These are phyloP conservation scores for Hirschfeldia incana DNA, from an alignment of 345 rosid genomes.

Conservation along the genomic window DNA sequence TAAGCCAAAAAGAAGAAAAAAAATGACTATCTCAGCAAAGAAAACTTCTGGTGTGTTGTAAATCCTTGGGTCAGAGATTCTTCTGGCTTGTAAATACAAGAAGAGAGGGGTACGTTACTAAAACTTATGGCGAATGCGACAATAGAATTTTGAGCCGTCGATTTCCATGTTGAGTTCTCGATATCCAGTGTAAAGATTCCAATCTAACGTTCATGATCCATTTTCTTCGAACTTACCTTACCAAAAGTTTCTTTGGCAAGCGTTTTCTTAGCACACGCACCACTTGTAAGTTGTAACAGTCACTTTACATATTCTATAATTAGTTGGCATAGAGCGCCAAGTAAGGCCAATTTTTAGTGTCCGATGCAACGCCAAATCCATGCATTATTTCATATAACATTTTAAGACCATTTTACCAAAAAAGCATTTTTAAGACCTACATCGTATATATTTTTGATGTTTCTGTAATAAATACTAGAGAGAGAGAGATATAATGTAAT, in stretches of 20 bases:
- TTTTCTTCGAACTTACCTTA: constrained; percentile 9
- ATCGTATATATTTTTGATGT: background rate
- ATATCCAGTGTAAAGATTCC: background rate
- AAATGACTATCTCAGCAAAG: background rate
- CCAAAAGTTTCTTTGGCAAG: background rate
- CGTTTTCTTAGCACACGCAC: background rate
- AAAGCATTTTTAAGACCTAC: background rate
- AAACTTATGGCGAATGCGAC: constrained; percentile 16
- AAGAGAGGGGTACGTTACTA: background rate
- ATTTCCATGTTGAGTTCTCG: constrained; percentile 1
- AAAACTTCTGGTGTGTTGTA: background rate
- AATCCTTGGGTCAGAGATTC: constrained; percentile 15
- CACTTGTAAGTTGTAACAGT: constrained; percentile 10
- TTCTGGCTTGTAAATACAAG: constrained; percentile 19
- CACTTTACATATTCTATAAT: background rate
- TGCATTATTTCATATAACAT: background rate
- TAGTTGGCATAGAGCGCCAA: background rate
- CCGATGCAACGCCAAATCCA: background rate
- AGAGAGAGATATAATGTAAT: background rate
- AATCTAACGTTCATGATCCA: constrained; percentile 17
- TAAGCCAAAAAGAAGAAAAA: background rate
- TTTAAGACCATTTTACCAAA: too few relatives aligned
- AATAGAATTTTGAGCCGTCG: constrained; percentile 18
- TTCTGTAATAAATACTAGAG: background rate
- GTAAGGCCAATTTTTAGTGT: background rate